A percentile compares a stretch with the other conserved stretches of the same genome.
Evolutionary conservation across 768 basidiomycete genomes (phyloP).

Genomic region (Kwoniella botswanensis): DNA sequence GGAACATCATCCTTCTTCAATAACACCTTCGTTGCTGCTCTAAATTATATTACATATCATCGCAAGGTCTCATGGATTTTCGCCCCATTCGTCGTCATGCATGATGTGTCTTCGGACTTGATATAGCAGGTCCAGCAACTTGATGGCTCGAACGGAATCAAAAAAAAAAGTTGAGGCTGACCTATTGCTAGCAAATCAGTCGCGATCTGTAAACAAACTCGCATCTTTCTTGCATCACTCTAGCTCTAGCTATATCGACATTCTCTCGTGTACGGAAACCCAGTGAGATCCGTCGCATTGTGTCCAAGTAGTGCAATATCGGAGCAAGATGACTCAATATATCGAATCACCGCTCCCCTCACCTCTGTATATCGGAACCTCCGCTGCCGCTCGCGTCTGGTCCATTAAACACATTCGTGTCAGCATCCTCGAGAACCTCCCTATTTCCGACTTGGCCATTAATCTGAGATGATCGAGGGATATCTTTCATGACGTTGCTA

Average conservation of each 20-base stretch:
- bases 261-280: too few relatives aligned
- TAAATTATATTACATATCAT: background rate
- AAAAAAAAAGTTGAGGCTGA: background rate
- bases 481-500: background rate
- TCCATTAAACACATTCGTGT: background rate
- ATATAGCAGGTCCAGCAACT: background rate
- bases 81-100: too few relatives aligned
- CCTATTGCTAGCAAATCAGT: background rate
- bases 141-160: background rate
- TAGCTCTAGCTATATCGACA: background rate
- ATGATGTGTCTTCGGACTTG: too few relatives aligned
- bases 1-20: background rate
- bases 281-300: too few relatives aligned
- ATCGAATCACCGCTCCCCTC: background rate
- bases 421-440: background rate
- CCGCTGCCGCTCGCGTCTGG: constrained; percentile 3
- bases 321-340: background rate
- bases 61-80: too few relatives aligned
- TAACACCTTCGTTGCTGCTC: background rate
- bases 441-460: background rate
- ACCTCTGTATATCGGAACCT: background rate
- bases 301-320: background rate
- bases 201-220: background rate
- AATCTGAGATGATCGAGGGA: background rate
- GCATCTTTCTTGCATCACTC: background rate